Conservation (phyloP, 2,329 filamentous ascomycete species). For the Alternaria gansuensis region DNA sequence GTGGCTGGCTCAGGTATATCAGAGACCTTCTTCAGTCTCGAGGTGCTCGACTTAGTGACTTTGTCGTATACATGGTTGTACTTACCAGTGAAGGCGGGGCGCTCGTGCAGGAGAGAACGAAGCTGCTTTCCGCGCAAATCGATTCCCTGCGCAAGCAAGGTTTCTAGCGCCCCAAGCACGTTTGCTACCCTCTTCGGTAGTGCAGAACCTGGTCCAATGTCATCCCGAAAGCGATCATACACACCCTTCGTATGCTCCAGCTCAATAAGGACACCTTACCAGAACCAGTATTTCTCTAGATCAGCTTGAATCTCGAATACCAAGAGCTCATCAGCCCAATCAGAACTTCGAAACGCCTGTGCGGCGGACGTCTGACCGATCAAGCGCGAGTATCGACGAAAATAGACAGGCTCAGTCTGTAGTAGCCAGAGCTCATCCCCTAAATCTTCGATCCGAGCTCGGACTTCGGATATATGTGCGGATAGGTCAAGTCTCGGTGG, state of each 20-base stretch:
- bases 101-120: slow-evolving; percentile 15
- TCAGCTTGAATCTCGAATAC: background rate
- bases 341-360: too few relatives aligned
- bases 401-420: slow-evolving; percentile 34
- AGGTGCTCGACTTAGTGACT: too few relatives aligned
- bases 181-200: slow-evolving; percentile 23
- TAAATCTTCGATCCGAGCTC: slow-evolving; percentile 23
- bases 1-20: too few relatives aligned
- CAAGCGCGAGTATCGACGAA: slow-evolving; percentile 19
- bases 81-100: slow-evolving; percentile 23
- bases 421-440: slow-evolving; percentile 35
- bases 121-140: slow-evolving; percentile 15
- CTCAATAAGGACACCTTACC: slow-evolving; percentile 16
- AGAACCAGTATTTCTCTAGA: slow-evolving; percentile 17
- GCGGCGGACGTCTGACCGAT: slow-evolving; percentile 6
- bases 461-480: slow-evolving; percentile 16
- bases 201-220: slow-evolving; percentile 11
- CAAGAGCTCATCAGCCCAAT: background rate
- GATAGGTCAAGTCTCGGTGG: slow-evolving; percentile 29
- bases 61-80: background rate
- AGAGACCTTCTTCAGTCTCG: too few relatives aligned
- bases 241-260: slow-evolving; percentile 9
- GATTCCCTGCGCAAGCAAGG: slow-evolving; percentile 18
- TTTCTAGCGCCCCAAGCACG: slow-evolving; percentile 21
- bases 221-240: slow-evolving; percentile 18